A percentile compares a stretch with the other conserved stretches of the same genome.
Conservation (phyloP, 495 filamentous ascomycete species). For the Penicillium alfredii region DNA sequence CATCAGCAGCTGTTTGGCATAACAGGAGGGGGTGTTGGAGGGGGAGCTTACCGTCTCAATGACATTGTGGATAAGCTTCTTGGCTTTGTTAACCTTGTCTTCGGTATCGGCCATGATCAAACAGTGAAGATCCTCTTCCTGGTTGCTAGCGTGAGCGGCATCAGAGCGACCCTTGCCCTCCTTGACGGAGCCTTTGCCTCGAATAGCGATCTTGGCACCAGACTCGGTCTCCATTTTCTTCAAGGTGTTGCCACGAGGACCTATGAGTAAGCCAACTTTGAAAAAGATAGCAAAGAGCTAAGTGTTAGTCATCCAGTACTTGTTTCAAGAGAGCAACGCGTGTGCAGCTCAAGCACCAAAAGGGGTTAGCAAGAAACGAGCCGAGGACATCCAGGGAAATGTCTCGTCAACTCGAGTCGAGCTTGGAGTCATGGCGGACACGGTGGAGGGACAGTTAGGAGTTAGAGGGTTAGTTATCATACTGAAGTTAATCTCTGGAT, state of each 20-base stretch:
- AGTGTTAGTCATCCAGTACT: slow-evolving; percentile 72
- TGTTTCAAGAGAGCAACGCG: slow-evolving; percentile 22
- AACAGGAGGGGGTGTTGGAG: background rate
- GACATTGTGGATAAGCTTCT: slow-evolving; percentile 93
- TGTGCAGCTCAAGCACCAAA: slow-evolving; percentile 34
- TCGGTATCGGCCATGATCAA: slow-evolving; percentile 99
- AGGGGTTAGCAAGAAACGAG: slow-evolving; percentile 54
- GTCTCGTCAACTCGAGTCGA: slow-evolving; percentile 43
- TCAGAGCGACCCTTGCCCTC: slow-evolving; percentile 99
- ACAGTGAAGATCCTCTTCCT: slow-evolving; percentile 98
- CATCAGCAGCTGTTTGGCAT: background rate
- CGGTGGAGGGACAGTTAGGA: slow-evolving; percentile 55
- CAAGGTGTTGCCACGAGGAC: slow-evolving; percentile 96
- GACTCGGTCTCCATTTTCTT: slow-evolving; percentile 99
- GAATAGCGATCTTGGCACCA: slow-evolving; percentile 95
- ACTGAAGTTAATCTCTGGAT: slow-evolving; percentile 99
- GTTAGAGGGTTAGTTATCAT: slow-evolving; percentile 99
- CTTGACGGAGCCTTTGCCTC: slow-evolving; percentile 98
- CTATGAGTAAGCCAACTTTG: slow-evolving; percentile 99
- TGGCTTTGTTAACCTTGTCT: slow-evolving; percentile 96
- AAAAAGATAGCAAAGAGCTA: slow-evolving; percentile 71
- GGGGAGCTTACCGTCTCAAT: slow-evolving; percentile 83
- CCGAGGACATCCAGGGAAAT: slow-evolving; percentile 33
- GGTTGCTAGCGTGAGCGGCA: slow-evolving; percentile 97
- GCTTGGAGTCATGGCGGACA: slow-evolving; percentile 44